Base-by-base conservation (phyloP, 2,329 filamentous ascomycete species). In the Colletotrichum eleusines region DNA sequence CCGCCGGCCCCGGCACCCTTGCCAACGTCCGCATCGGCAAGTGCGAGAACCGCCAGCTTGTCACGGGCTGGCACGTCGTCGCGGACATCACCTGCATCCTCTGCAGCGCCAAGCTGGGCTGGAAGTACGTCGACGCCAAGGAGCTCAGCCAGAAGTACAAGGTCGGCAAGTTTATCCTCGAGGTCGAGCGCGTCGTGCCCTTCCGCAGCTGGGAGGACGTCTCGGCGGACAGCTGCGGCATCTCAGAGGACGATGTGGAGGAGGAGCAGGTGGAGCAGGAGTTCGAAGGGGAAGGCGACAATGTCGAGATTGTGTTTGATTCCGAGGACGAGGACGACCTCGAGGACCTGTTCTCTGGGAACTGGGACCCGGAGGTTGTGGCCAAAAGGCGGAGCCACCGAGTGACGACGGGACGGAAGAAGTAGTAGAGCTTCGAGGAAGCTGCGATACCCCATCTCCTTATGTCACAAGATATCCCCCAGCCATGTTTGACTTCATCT, bases 111-210 rank as follows among this genome's bases (percentile, higher is more conserved):
- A 87, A 87, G 74, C 76, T 92, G 11, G 90, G 90, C 23, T 92
- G 90, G 90, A 91, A 91, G 78, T 92, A 92, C 75, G 84, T 91
- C 53, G 87, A 90, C 76, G 89, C 90, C 1, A 85, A 84, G 71
- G 87, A 91, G 74, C 76, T 81, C 66, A 80, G 83, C 57, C 90
- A 92, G 77, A 85, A 84, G 76, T 92, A 92, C 82, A 92, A 92
- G 79, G 84, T 91, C 60, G 89, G 89, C 74, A 92, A 91, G 78
- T 92, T 88, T 76, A 91, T 92, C 38, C 78, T 92, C 48, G 90
- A 92, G 81, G 88, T 86, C 48, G 85, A 87, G 77, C 81, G 88
- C 63, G 86, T 90, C 20, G 82, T 87, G 31, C 81, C 84, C 16
- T 82, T 83, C 55, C 83, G 84, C 42, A 81, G 79, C 64, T 91